Conservation (phyloP, 768 basidiomycete genomes). For the Lactarius sp. region DNA sequence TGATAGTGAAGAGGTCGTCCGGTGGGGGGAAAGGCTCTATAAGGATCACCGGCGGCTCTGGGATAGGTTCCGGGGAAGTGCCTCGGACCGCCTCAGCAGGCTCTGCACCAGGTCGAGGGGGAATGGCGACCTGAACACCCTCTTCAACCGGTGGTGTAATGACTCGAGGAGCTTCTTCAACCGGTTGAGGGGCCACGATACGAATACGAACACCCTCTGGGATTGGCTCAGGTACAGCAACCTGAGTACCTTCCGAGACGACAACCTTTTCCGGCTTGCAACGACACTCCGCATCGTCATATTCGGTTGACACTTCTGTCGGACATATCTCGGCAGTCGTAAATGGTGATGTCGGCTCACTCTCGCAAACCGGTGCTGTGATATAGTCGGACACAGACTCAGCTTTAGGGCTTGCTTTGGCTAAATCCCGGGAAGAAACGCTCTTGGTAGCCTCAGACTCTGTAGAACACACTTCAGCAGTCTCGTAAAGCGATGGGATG, state of each 20-base stretch:
- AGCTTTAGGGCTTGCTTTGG: constrained; percentile 18
- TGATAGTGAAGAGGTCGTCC: neutral
- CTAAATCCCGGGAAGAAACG: constrained; percentile 12
- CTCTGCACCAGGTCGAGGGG: neutral
- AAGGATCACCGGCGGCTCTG: neutral
- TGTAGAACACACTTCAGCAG: constrained; percentile 32
- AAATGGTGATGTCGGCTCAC: constrained; percentile 43
- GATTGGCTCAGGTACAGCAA: constrained; percentile 29
- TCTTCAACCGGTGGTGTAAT: neutral
- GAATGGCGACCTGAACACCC: neutral
- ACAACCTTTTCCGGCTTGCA: constrained; percentile 23
- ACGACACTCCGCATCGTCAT: constrained; percentile 42
- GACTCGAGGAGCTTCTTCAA: constrained; percentile 7
- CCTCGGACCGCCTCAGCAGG: neutral
- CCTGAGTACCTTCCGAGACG: constrained; percentile 16
- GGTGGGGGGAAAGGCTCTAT: neutral
- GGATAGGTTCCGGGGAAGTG: neutral
- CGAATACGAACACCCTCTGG: constrained; percentile 30
- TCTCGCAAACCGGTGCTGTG: constrained; percentile 40
- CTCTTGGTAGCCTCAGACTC: constrained; percentile 27
- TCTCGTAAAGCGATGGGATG: constrained; percentile 47
- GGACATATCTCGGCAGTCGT: constrained; percentile 46
- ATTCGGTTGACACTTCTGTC: constrained; percentile 42
- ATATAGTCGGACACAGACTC: constrained; percentile 41
- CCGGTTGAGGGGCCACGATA: constrained; percentile 18